Base-by-base conservation (phyloP, 179 eudicot species). In the Beta lomatogona region DNA sequence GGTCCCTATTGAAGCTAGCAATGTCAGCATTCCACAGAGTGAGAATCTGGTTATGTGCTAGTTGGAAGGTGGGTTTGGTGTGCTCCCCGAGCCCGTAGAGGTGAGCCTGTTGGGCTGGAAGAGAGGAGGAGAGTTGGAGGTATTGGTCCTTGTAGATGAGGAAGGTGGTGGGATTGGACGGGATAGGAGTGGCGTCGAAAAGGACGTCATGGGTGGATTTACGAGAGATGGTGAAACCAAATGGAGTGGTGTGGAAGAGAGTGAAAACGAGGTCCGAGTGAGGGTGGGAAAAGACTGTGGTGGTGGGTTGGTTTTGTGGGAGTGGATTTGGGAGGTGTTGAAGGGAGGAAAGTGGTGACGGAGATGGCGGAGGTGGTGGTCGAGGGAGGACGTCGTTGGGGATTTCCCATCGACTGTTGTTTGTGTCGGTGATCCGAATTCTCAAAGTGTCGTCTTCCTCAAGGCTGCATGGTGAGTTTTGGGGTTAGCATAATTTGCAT, bases 31-130 rank as follows among this genome's bases (percentile, higher is more conserved):
- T 90, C 97, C 96, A 94, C 0, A 94, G 83, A 48, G 98, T 94
- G 0, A 93, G 85, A 14, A 88, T 91, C 72, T 91, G 95, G 80
- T 92, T 85, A 14, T 80, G 96, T 25, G 84, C 71, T 10, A 93
- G 77, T 57, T 81, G 85, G 79, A 93, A 91, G 4, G 90, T 80
- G 66, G 84, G 81, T 85, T 92, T 92, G 8, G 93, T 89, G 86
- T 94, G 97, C 68, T 94, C 97, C 0, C 98, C 98, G 5, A 94
- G 88, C 68, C 98, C 97, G 45, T 94, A 93, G 19, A 93, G 89
- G 61, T 90, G 88, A 61, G 98, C 91, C 21, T 77, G 82, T 3
- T 46, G 12, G 31, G 80, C 53, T 4, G 97, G 94, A n/a, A 93
- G 88, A 1, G 88, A 77, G 77, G 97, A 88, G 64, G 93, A 86